Evolutionary conservation across 176 grass and related monocot species (phyloP).

Genomic region (Cocos nucifera): DNA sequence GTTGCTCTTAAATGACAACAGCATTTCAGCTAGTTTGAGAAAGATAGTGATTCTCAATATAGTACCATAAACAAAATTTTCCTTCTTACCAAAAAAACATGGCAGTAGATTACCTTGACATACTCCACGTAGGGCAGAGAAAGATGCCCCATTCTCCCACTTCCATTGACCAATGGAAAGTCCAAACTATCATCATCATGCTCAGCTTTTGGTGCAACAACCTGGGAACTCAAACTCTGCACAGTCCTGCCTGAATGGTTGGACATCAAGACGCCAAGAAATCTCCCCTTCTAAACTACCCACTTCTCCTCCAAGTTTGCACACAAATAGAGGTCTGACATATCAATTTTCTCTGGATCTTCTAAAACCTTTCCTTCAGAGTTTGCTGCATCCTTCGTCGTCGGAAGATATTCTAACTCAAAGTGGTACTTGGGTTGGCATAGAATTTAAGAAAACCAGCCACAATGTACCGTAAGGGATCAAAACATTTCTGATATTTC

Average conservation of each 20-base stretch:
- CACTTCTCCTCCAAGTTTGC: too few relatives aligned
- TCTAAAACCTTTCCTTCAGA: constrained; percentile 40
- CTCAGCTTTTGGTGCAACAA: too few relatives aligned
- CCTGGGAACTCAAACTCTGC: too few relatives aligned
- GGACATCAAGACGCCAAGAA: too few relatives aligned
- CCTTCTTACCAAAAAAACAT: background rate
- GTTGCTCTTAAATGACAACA: too few relatives aligned
- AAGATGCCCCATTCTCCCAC: constrained; percentile 80
- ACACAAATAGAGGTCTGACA: constrained; percentile 47
- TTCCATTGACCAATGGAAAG: too few relatives aligned
- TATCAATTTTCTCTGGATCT: constrained; percentile 18
- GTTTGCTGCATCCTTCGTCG: constrained; percentile 28
- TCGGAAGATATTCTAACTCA: constrained; percentile 90
- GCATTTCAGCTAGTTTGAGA: too few relatives aligned
- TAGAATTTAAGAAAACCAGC: constrained; percentile 88
- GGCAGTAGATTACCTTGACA: constrained; percentile 58
- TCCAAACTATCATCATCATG: too few relatives aligned
- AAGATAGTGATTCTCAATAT: too few relatives aligned
- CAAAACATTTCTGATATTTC: constrained; percentile 90
- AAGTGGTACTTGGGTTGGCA: constrained; percentile 90
- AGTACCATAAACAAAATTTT: too few relatives aligned
- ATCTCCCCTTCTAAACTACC: too few relatives aligned
- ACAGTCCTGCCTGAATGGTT: too few relatives aligned
- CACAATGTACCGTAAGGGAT: constrained; percentile 86
- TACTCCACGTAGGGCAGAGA: constrained; percentile 94